Evolutionary conservation across 169 alveolate species (phyloP).

Genomic region (Eimeria maxima): DNA sequence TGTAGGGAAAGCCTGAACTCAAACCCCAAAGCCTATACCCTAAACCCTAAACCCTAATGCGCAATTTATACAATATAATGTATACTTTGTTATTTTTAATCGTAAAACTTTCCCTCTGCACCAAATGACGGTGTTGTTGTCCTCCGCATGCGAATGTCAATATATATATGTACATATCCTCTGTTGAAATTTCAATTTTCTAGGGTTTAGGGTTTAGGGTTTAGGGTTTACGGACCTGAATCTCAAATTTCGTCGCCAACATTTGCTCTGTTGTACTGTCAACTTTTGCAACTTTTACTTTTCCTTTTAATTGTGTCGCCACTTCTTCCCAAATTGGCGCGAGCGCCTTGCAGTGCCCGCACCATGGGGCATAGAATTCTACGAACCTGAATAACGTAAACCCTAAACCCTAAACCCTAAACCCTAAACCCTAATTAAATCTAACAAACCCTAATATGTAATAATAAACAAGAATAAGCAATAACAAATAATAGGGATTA

Average conservation of each 20-base stretch:
- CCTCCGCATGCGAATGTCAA: too few species aligned
- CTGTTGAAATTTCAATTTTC: neutral
- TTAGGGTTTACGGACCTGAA: slow-evolving; percentile 64
- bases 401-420: slow-evolving; percentile 20
- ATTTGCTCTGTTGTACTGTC: slow-evolving; percentile 92
- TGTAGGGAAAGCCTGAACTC: slow-evolving; percentile 95
- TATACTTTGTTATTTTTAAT: too few species aligned
- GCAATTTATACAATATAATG: too few species aligned
- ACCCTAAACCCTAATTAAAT: neutral
- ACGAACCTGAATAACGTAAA: slow-evolving; percentile 79
- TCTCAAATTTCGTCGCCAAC: slow-evolving; percentile 85
- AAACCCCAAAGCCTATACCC: slow-evolving; percentile 46
- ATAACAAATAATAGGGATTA: too few species aligned
- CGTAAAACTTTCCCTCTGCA: too few species aligned
- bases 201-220: slow-evolving; percentile 37
- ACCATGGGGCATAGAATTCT: slow-evolving; percentile 96
- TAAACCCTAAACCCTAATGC: neutral
- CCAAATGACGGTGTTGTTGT: too few species aligned
- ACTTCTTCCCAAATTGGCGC: slow-evolving; percentile 94
- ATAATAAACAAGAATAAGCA: too few species aligned
- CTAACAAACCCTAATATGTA: too few species aligned
- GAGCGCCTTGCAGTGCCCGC: slow-evolving; percentile 97
- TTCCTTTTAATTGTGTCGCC: slow-evolving; percentile 85
- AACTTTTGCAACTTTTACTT: slow-evolving; percentile 93
- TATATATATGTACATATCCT: too few species aligned